Conservation (phyloP, 2,329 filamentous ascomycete genomes). For the Bipolaris victoriae region DNA sequence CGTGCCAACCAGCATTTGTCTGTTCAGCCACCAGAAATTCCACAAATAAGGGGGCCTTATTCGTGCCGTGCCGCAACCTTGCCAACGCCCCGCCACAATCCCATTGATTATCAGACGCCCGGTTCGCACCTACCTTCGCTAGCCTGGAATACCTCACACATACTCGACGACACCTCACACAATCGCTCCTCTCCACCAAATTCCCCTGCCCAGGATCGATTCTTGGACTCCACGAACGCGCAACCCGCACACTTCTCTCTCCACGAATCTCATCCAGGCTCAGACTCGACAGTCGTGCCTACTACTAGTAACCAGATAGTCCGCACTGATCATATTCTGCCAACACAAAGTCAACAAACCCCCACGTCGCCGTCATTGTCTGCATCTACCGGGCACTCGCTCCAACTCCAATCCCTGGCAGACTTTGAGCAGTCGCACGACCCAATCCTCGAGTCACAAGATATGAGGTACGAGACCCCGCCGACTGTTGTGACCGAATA, state of each 20-base stretch:
- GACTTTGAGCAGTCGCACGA: constrained; percentile 32
- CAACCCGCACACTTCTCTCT: constrained; percentile 27
- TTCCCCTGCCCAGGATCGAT: constrained; percentile 20
- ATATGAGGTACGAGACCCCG: constrained; percentile 46
- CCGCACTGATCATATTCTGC: constrained; percentile 22
- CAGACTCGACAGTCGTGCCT: constrained; percentile 19
- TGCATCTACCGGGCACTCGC: constrained; percentile 31
- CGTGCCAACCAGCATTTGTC: constrained; percentile 38
- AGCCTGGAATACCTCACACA: constrained; percentile 31
- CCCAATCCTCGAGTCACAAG: constrained; percentile 37
- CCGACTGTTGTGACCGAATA: not conserved
- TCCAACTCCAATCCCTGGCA: constrained; percentile 26
- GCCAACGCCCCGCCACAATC: constrained; percentile 37
- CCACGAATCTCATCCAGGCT: constrained; percentile 27
- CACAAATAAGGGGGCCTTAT: constrained; percentile 36
- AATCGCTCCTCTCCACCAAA: constrained; percentile 29
- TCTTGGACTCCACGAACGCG: constrained; percentile 22
- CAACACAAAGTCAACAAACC: constrained; percentile 19
- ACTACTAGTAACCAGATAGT: constrained; percentile 17
- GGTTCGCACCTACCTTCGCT: constrained; percentile 31
- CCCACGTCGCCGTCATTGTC: constrained; percentile 33
- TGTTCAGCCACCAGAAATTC: constrained; percentile 39
- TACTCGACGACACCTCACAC: constrained; percentile 26
- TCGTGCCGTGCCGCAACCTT: constrained; percentile 44
- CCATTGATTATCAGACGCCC: constrained; percentile 37